Evolutionary conservation across 2,329 filamentous ascomycete species (phyloP).

Genomic region (Verticillium isaacii): DNA sequence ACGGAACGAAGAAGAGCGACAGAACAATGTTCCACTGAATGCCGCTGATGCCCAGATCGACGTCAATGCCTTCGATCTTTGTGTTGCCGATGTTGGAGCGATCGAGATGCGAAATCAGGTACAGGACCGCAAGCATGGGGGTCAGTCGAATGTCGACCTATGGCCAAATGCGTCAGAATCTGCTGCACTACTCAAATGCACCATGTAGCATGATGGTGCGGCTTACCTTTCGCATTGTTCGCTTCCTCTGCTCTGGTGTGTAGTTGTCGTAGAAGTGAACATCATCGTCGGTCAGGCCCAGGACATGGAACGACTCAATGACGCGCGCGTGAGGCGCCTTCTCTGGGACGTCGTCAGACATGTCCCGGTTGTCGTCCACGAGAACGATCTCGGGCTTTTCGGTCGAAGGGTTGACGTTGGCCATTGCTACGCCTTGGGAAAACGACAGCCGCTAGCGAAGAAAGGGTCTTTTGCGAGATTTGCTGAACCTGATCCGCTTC

Average conservation of each 20-base stretch:
- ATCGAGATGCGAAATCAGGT: conserved; percentile 54
- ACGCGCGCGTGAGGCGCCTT: conserved; percentile 14
- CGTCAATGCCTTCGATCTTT: conserved; percentile 36
- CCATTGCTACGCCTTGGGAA: not conserved
- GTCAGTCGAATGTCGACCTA: conserved; percentile 15
- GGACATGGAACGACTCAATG: conserved; percentile 22
- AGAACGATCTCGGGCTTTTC: conserved; percentile 19
- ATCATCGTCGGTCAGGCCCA: conserved; percentile 22
- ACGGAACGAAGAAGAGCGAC: conserved; percentile 62
- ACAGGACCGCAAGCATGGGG: conserved; percentile 52
- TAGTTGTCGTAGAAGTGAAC: conserved; percentile 20
- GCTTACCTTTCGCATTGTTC: conserved; percentile 19
- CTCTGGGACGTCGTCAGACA: conserved; percentile 6
- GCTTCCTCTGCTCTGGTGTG: conserved; percentile 16
- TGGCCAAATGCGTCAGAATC: not conserved
- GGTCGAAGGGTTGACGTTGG: not conserved
- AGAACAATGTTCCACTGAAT: conserved; percentile 53
- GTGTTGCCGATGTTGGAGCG: conserved; percentile 48
- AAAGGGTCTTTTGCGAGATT: not conserved
- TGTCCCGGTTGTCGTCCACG: conserved; percentile 12
- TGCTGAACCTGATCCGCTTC: not conserved
- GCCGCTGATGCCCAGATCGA: conserved; percentile 40
- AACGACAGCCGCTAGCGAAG: not conserved
- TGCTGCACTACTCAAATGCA: not conserved
- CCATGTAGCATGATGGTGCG: not conserved